A percentile compares a stretch with the other conserved stretches of the same genome.
Evolutionary conservation across 2,329 filamentous ascomycete species (phyloP).

Genomic region (Ceratocystis colombiana): DNA sequence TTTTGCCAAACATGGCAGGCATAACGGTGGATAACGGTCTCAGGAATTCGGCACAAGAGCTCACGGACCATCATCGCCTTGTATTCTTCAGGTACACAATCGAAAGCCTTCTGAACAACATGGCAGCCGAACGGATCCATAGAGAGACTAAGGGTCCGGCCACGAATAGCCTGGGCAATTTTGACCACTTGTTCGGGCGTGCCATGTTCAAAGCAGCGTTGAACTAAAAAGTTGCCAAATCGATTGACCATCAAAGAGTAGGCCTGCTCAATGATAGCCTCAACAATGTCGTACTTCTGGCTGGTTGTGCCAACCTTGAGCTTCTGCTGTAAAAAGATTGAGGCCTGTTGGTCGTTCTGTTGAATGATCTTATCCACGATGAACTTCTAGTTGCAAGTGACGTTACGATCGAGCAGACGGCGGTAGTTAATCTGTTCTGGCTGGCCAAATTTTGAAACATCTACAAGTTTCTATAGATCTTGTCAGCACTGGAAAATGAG

Average conservation of each 20-base stretch:
- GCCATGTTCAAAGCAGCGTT: constrained; percentile 97
- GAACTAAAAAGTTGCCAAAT: constrained; percentile 96
- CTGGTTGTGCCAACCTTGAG: constrained; percentile 91
- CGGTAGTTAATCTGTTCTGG: constrained; percentile 94
- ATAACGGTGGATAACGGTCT: constrained; percentile 97
- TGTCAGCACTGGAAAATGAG: background rate
- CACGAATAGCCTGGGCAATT: constrained; percentile 88
- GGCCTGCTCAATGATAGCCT: constrained; percentile 88
- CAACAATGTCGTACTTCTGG: constrained; percentile 95
- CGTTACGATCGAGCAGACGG: constrained; percentile 84
- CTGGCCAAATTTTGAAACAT: constrained; percentile 16
- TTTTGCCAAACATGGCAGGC: constrained; percentile 99
- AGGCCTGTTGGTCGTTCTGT: constrained; percentile 98
- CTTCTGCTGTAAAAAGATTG: constrained; percentile 97
- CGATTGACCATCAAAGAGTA: constrained; percentile 97
- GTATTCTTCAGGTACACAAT: constrained; percentile 93
- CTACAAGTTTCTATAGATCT: constrained; percentile 8
- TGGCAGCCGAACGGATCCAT: constrained; percentile 99
- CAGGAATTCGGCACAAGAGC: constrained; percentile 83
- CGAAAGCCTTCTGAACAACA: constrained; percentile 96
- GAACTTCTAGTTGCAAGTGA: constrained; percentile 98
- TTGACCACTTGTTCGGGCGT: constrained; percentile 88
- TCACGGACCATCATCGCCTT: constrained; percentile 99
- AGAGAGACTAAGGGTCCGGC: constrained; percentile 84
- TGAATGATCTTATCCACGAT: constrained; percentile 99